phyloP scores from a whole-genome alignment of 2,329 filamentous ascomycete species.

The Pleomassaria siparia region DNA sequence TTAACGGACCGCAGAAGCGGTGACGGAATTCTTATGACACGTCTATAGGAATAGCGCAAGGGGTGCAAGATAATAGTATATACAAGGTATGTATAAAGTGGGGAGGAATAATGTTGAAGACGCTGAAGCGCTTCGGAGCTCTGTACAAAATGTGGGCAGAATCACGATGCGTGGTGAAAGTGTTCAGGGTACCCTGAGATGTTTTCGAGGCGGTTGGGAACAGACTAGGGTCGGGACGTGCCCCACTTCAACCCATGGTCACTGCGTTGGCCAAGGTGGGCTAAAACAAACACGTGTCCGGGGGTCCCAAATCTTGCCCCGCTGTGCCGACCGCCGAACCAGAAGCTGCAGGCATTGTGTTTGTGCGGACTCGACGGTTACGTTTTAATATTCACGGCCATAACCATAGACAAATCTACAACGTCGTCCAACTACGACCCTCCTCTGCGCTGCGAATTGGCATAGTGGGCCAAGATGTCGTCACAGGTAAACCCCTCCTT shows the following conservation, averaged over 20 bases:
- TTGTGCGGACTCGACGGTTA: neutral
- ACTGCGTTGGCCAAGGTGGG: too few species aligned
- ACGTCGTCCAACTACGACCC: neutral
- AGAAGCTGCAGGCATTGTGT: neutral
- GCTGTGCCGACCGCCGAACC: neutral
- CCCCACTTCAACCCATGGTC: neutral
- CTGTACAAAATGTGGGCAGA: neutral
- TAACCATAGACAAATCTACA: too few species aligned
- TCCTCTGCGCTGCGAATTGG: neutral
- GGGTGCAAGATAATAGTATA: neutral
- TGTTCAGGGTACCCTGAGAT: neutral
- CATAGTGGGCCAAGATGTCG: slow-evolving; percentile 2
- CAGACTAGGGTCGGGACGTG: neutral
- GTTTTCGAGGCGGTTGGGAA: neutral
- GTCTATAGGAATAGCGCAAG: too few species aligned
- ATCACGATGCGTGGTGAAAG: neutral
- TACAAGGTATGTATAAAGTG: neutral
- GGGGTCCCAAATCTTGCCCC: too few species aligned
- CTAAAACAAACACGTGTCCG: neutral
- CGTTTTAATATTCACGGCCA: neutral
- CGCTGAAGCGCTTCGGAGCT: neutral
- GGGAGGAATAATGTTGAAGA: too few species aligned
- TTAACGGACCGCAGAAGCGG: too few species aligned
- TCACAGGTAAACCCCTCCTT: slow-evolving; percentile 4
- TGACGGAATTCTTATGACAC: too few species aligned